Evolutionary conservation across 768 basidiomycete species (phyloP).

Genomic region (Panus rudis): DNA sequence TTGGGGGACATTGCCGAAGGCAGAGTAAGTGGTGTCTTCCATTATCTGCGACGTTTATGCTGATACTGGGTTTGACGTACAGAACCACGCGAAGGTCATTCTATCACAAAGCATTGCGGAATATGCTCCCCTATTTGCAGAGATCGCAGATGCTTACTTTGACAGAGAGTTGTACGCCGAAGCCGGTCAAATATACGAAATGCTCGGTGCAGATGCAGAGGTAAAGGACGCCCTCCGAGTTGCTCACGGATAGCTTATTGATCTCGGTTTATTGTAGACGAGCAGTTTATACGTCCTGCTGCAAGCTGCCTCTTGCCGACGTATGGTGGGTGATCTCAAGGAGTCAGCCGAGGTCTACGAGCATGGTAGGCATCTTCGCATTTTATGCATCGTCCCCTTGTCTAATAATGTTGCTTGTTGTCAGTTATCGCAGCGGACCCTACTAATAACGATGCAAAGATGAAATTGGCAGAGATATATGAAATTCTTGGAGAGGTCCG

Average conservation of each 20-base stretch:
- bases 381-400: not conserved
- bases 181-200: conserved; percentile 75
- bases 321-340: conserved; percentile 64
- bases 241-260: not conserved
- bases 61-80: not conserved
- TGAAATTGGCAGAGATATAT: conserved; percentile 86
- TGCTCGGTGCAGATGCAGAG: conserved; percentile 65
- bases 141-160: conserved; percentile 83
- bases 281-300: conserved; percentile 64
- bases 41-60: no score
- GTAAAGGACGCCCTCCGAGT: conserved; percentile 31
- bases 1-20: conserved; percentile 78
- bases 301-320: conserved; percentile 77
- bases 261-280: conserved; percentile 39
- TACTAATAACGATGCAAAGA: conserved; percentile 72
- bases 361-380: conserved; percentile 47
- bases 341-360: conserved; percentile 82
- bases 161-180: conserved; percentile 69
- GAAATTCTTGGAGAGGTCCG: conserved; percentile 76
- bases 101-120: conserved; percentile 65
- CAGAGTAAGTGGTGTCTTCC: conserved; percentile 58
- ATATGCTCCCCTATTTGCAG: conserved; percentile 71
- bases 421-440: conserved; percentile 73
- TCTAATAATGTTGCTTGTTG: not conserved
- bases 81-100: conserved; percentile 77